These are phyloP conservation scores for Flammula alnicola DNA, from an alignment of 1,284 basidiomycete genomes.

Conservation along the genomic window DNA sequence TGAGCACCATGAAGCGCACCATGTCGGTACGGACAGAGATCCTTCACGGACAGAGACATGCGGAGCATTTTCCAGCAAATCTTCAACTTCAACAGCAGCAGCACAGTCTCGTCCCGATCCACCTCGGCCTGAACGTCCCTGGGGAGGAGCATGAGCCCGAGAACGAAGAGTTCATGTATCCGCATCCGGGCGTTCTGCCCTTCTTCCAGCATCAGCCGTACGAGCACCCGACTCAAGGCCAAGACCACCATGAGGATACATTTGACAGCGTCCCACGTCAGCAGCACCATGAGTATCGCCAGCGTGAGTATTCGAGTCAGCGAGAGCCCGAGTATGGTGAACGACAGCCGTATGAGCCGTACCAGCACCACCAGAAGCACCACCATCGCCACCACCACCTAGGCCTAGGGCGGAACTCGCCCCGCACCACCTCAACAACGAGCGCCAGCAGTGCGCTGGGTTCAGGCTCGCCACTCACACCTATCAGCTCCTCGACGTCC, in stretches of 20 bases:
- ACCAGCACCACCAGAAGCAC: not conserved
- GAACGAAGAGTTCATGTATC: not conserved
- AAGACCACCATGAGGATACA: not conserved
- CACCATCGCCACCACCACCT: not conserved
- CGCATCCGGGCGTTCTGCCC: not conserved
- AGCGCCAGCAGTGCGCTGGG: not conserved
- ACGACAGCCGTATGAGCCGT: not conserved
- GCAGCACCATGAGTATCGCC: conserved; percentile 1
- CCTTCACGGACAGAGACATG: too few species aligned
- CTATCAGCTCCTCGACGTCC: conserved; percentile 1
- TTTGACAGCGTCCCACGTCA: not conserved
- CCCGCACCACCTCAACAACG: conserved; percentile 1
- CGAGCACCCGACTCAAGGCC: not conserved
- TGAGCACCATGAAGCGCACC: too few species aligned
- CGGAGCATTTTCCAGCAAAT: not conserved
- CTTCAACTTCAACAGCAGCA: conserved; percentile 2
- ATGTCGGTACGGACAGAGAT: too few species aligned
- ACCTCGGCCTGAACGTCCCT: not conserved
- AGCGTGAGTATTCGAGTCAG: not conserved
- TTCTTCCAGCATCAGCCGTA: not conserved
- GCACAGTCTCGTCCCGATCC: conserved; percentile 7
- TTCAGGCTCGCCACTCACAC: not conserved
- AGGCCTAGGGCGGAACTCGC: not conserved
- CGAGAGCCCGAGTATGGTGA: not conserved
- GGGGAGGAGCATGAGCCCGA: not conserved